Base-by-base conservation (phyloP, 345 rosid genomes). In the Kernera saxatilis region DNA sequence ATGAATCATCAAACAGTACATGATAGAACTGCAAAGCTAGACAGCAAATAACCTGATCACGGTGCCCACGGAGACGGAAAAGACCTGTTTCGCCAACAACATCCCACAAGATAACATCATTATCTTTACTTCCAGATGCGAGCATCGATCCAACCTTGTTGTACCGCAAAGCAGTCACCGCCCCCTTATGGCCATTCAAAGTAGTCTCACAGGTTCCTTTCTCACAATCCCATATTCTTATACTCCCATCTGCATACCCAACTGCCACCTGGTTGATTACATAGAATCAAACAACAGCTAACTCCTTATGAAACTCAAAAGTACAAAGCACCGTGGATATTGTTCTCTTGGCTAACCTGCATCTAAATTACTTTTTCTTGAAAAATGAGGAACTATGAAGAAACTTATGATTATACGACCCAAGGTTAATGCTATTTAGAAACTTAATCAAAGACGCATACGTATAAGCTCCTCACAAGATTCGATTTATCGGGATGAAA, bases 91-190 rank as follows among this genome's bases (percentile, higher is more conserved):
- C 96, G 6, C 96, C 95, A 44, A 89, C 87, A 27, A 91, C 95
- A 84, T 94, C 99, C 96, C 98, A 94, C 69, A 91, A 74, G 50
- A 91, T 91, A 67, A 94, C 77, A 78, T 89, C 96, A 62, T 86
- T 89, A 64, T 94, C 98, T 80, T 91, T 91, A 81, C 98, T 86
- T 72, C 99, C 99, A 67, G 99, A 94, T 23, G 97, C 99, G 36
- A 94, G 85, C 80, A 82, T 45, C 26, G 96, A 82, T 18, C 96
- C 96, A 82, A 61, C 26, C 69, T 87, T 85, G 74, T 85, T 86
- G 67, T 76, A 94, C 13, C 86, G 76, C 39, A 91, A 64, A 7
- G 81, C 86, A n/a, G 92, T 83, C 37, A 94, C 93, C 9, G 97
- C 97, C 53, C 99, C 93, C 71, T 87, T 90, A 58, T 94, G 97